Conservation (phyloP, 2,329 filamentous ascomycete genomes). For the Chaetomium sp. region DNA sequence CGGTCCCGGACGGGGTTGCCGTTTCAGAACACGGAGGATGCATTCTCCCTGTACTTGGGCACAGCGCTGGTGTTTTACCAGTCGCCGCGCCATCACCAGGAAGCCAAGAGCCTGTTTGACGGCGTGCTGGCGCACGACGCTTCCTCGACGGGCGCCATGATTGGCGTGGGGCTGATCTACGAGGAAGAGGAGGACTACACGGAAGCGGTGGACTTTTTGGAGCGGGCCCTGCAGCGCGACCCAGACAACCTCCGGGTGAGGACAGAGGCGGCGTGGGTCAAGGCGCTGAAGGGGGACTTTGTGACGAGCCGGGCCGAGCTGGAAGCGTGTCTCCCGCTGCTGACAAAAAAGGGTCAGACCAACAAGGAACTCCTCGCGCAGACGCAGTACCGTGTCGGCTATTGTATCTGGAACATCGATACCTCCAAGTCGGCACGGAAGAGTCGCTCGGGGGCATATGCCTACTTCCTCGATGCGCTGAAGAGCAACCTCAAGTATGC, state of each 20-base stretch:
- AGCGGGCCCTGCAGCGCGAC: slow-evolving; percentile 68
- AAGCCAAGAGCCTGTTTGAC: slow-evolving; percentile 83
- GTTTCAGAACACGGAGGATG: slow-evolving; percentile 65
- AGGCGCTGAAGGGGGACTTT: slow-evolving; percentile 74
- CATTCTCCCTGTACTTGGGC: slow-evolving; percentile 69
- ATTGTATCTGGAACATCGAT: slow-evolving; percentile 81
- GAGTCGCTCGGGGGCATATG: slow-evolving; percentile 74
- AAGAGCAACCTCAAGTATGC: slow-evolving; percentile 84
- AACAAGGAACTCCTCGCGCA: slow-evolving; percentile 71
- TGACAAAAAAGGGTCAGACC: slow-evolving; percentile 54
- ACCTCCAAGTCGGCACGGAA: slow-evolving; percentile 67
- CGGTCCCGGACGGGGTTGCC: slow-evolving; percentile 59
- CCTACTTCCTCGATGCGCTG: slow-evolving; percentile 73
- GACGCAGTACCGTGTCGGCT: slow-evolving; percentile 78
- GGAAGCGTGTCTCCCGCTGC: slow-evolving; percentile 58
- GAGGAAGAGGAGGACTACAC: slow-evolving; percentile 89
- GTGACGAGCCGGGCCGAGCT: slow-evolving; percentile 61
- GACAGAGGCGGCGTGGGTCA: slow-evolving; percentile 88
- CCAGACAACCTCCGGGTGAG: slow-evolving; percentile 68
- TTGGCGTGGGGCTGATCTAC: slow-evolving; percentile 84
- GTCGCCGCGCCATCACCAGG: slow-evolving; percentile 78
- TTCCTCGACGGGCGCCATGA: slow-evolving; percentile 71
- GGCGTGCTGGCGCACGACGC: slow-evolving; percentile 69
- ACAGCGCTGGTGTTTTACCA: slow-evolving; percentile 90
- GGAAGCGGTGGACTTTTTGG: slow-evolving; percentile 74